A percentile compares a stretch with the other conserved stretches of the same genome.
Conservation (phyloP, 2,329 filamentous ascomycete genomes). For the Cercospora sp. region DNA sequence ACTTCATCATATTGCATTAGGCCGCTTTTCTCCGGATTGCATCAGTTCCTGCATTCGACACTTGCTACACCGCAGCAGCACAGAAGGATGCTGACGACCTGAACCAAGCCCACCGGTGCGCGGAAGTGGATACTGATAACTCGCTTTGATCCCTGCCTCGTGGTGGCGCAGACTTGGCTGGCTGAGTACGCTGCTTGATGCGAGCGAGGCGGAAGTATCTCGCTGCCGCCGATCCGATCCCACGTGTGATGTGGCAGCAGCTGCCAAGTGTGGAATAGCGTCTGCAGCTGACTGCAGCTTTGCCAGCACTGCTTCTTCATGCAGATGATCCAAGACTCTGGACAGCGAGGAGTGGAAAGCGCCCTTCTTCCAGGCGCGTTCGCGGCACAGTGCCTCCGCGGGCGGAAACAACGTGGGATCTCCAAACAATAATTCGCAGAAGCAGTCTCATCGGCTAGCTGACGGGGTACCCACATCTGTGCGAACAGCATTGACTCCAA, state of each 20-base stretch:
- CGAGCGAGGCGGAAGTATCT: not conserved
- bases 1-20: not conserved
- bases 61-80: not conserved
- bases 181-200: not conserved
- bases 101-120: not conserved
- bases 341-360: not conserved
- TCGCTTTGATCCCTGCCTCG: not conserved
- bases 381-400: not conserved
- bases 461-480: not conserved
- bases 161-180: slow-evolving; percentile 3
- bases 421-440: not conserved
- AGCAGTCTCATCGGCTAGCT: not conserved
- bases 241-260: not conserved
- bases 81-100: not conserved
- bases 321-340: not conserved
- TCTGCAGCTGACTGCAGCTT: not conserved
- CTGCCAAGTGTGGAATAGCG: not conserved
- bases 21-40: not conserved
- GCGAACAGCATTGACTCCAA: not conserved
- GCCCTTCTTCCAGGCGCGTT: not conserved
- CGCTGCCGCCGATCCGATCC: slow-evolving; percentile 3
- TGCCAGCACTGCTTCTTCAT: not conserved
- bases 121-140: not conserved
- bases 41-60: not conserved
- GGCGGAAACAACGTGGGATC: not conserved